These are phyloP conservation scores for Phyllosticta paracitricarpa DNA, from an alignment of 2,329 filamentous ascomycete species.

Conservation along the genomic window DNA sequence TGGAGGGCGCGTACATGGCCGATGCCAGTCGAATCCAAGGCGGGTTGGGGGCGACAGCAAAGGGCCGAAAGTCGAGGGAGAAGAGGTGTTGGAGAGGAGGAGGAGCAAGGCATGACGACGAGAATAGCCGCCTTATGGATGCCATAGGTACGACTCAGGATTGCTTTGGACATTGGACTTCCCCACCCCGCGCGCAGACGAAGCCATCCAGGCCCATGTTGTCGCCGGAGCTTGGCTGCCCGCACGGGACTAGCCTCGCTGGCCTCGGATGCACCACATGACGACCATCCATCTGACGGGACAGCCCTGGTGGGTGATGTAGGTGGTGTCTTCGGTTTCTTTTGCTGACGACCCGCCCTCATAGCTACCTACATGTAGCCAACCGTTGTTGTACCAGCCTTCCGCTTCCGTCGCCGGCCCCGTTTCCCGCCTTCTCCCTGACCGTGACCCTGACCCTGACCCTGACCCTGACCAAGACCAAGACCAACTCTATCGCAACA, in stretches of 20 bases:
- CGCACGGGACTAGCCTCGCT: not conserved
- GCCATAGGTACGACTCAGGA: slow-evolving; percentile 4
- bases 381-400: not conserved
- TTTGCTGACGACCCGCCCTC: too few species aligned
- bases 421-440: not conserved
- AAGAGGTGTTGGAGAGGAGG: not conserved
- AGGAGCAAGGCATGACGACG: not conserved
- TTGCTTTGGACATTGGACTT: slow-evolving; percentile 5
- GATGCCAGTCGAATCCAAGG: not conserved
- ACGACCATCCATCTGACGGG: not conserved
- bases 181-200: slow-evolving; percentile 6
- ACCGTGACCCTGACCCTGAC: not conserved
- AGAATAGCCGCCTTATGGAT: not conserved
- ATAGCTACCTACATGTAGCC: not conserved
- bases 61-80: too few species aligned
- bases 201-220: slow-evolving; percentile 3
- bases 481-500: not conserved
- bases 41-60: not conserved
- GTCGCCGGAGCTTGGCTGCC: slow-evolving; percentile 7
- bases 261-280: slow-evolving; percentile 5
- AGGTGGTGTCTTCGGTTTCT: not conserved
- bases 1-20: not conserved
- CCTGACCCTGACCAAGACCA: not conserved
- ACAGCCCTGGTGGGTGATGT: not conserved
- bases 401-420: not conserved